These are phyloP conservation scores for Neurospora discreta DNA, from an alignment of 495 filamentous ascomycete genomes.

Conservation along the genomic window DNA sequence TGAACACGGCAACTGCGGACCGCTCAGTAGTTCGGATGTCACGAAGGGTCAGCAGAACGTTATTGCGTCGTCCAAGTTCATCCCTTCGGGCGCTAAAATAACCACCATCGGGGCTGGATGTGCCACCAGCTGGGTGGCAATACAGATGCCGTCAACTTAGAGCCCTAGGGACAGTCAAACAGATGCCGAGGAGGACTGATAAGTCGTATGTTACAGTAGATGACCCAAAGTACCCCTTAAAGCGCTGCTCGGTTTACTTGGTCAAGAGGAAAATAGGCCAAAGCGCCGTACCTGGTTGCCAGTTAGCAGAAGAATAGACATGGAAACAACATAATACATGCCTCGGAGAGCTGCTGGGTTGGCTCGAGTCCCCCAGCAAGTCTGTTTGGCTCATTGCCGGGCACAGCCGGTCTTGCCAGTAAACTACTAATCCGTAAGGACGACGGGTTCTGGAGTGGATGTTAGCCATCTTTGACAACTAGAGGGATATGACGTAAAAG, in stretches of 20 bases:
- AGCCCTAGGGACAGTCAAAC: neutral
- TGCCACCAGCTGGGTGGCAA: conserved; percentile 74
- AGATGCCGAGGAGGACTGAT: neutral
- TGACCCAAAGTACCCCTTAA: neutral
- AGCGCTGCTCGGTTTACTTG: neutral
- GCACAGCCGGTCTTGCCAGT: conserved; percentile 20
- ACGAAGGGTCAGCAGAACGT: conserved; percentile 53
- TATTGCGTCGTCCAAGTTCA: conserved; percentile 40
- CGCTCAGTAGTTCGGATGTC: conserved; percentile 45
- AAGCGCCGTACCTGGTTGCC: conserved; percentile 34
- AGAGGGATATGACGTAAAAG: neutral
- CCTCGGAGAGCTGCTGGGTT: conserved; percentile 55
- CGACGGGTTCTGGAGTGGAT: conserved; percentile 20
- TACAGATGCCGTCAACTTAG: conserved; percentile 12
- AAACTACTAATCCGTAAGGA: conserved; percentile 26
- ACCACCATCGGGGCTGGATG: conserved; percentile 66
- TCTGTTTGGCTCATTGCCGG: conserved; percentile 12
- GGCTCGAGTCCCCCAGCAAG: conserved; percentile 41
- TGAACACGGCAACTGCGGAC: conserved; percentile 93
- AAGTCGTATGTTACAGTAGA: neutral
- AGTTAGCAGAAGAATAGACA: conserved; percentile 7
- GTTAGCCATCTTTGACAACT: conserved; percentile 13
- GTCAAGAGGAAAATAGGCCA: conserved; percentile 37
- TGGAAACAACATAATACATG: conserved; percentile 12
- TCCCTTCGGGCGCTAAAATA: conserved; percentile 34